Evolutionary conservation across 306 rosid species (phyloP), one percentile per base, ranked within the genome.

Genomic region (Arachis hypogaea): DNA sequence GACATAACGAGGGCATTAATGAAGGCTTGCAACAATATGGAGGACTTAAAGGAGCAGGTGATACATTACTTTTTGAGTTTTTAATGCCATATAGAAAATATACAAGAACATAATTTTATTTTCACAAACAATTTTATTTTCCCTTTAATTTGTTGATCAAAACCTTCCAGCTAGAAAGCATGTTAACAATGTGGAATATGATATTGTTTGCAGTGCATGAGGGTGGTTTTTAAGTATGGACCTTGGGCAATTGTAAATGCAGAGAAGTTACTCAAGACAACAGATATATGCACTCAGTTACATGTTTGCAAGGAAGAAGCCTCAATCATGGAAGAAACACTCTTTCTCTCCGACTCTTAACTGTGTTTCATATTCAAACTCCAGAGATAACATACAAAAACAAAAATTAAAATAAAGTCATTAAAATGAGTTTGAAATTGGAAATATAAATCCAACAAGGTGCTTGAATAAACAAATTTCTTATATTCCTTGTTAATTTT

Each of bases 201-300:
- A 42, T 14, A 18, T 58, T 10, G 61, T 80, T 77, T 78, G 80
- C 93, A 91, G 97, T 95, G 97, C 93, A 95, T 92, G 90, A 88
- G 50, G 72, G 9, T 86, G 62, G 96, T 95, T 61, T 88, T 92
- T 49, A 72, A 89, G 82, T 95, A 92, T 77, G 96, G 96, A 68
- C 92, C 97, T 4, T 58, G 86, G 62, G 16, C 87, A 63, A 77
- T 92, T 10, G 50, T 80, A 42, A 88, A 88, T 70, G 88, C 92
- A 38, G 96, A 90, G 92, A 86, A 92, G 82, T 82, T 83, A 81
- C 84, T 94, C 16, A 90, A 88, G 80, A 71, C 81, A 55, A 67
- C 79, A 28, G 97, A 92, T 65, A 67, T 94, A 71, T 88, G 99
- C 90, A 82, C 78, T n/a, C 69, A 66, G 33, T 63, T 92, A 68